Evolutionary conservation across 2,329 filamentous ascomycete species (phyloP).

Genomic region (Aspergillus udagawae): DNA sequence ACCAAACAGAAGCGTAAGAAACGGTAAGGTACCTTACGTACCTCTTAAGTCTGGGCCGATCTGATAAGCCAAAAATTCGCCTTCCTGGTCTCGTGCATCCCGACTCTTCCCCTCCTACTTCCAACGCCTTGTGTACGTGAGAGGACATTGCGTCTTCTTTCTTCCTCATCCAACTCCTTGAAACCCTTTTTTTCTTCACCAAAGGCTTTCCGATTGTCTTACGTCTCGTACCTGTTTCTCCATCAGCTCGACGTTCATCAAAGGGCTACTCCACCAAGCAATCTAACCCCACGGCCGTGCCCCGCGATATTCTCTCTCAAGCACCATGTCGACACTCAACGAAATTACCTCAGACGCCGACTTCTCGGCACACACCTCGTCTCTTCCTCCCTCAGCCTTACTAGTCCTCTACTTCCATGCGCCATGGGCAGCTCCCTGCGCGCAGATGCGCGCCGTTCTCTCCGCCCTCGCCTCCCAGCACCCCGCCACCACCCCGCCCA

Average conservation of each 20-base stretch:
- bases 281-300: slow-evolving; percentile 1
- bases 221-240: neutral
- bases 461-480: slow-evolving; percentile 83
- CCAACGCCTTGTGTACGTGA: neutral
- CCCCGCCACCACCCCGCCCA: slow-evolving; percentile 60
- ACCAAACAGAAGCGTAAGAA: neutral
- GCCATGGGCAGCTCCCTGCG: slow-evolving; percentile 92
- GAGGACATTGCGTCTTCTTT: slow-evolving; percentile 3
- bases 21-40: neutral
- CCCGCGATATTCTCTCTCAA: neutral
- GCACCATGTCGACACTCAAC: slow-evolving; percentile 67
- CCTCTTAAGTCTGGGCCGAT: slow-evolving; percentile 14
- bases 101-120: slow-evolving; percentile 4
- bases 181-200: no score
- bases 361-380: slow-evolving; percentile 66
- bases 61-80: slow-evolving; percentile 30
- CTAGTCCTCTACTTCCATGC: slow-evolving; percentile 92
- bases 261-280: neutral
- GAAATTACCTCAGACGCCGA: slow-evolving; percentile 71
- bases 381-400: slow-evolving; percentile 66
- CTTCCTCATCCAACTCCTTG: neutral
- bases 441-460: slow-evolving; percentile 87
- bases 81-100: slow-evolving; percentile 11
- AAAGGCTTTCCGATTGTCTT: no score
- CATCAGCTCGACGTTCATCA: slow-evolving; percentile 55